These are phyloP conservation scores for Paramecium tetraurelia DNA, from an alignment of 73 alveolate species.

Conservation along the genomic window DNA sequence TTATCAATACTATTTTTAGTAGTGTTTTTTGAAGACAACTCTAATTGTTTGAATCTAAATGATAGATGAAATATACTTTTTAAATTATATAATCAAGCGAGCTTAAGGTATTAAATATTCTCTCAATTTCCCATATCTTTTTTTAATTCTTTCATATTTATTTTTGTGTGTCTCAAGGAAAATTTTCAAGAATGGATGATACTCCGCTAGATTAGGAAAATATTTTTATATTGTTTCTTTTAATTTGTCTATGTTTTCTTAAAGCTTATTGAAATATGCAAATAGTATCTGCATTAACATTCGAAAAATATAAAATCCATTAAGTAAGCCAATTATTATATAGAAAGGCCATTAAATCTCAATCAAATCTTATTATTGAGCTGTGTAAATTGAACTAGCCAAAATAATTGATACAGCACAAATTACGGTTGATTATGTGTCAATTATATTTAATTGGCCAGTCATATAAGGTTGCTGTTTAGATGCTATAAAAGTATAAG, in stretches of 20 bases:
- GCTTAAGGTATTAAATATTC: neutral
- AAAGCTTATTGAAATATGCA: neutral
- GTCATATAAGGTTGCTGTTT: neutral
- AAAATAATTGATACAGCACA: neutral
- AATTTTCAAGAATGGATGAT: neutral
- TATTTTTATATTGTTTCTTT: neutral
- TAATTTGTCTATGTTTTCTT: neutral
- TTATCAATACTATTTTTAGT: neutral
- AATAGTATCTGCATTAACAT: neutral
- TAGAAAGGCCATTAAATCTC: conserved; percentile 7
- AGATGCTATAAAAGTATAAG: neutral
- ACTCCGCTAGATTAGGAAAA: neutral
- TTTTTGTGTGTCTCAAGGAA: neutral
- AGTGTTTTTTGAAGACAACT: neutral
- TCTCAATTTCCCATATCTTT: neutral
- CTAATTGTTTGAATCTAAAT: neutral
- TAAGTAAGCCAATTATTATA: neutral
- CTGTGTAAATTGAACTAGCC: neutral
- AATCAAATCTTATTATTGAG: neutral
- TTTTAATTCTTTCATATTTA: too few species aligned
- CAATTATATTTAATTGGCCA: neutral
- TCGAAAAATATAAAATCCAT: neutral
- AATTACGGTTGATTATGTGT: neutral
- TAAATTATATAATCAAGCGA: neutral
- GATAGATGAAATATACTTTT: neutral